phyloP scores from a whole-genome alignment of 2,329 filamentous ascomycete genomes.

The Phialocephala subalpina region DNA sequence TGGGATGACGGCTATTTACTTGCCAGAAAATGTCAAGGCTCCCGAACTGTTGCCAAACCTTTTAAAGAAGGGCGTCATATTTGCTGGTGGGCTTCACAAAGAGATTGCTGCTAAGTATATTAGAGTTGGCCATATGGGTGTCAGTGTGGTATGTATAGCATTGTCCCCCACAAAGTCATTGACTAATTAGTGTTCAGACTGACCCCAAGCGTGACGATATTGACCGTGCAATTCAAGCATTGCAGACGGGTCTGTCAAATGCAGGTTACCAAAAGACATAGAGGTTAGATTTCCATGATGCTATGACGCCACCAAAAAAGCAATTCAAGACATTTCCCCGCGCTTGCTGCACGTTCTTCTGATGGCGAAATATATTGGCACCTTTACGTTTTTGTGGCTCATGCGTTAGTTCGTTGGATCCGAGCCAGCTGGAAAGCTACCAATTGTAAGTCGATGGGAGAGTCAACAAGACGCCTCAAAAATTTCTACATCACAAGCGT shows the following conservation, averaged over 20 bases:
- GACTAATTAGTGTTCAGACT: conserved; percentile 54
- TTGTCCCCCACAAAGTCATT: conserved; percentile 5
- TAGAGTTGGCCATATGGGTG: conserved; percentile 97
- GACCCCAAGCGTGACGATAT: conserved; percentile 83
- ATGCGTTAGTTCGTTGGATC: not conserved
- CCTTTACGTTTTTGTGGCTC: not conserved
- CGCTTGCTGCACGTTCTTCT: conserved; percentile 3
- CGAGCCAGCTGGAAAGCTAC: not conserved
- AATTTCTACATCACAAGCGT: not conserved
- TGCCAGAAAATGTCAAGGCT: conserved; percentile 83
- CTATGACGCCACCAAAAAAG: conserved; percentile 17
- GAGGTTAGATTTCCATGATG: conserved; percentile 14
- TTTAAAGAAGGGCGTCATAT: conserved; percentile 87
- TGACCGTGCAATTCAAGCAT: conserved; percentile 80
- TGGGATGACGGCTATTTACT: conserved; percentile 97
- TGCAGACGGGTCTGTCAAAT: conserved; percentile 79
- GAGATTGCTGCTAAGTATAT: conserved; percentile 94
- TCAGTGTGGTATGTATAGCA: conserved; percentile 74
- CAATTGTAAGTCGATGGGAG: not conserved
- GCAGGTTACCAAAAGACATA: conserved; percentile 66
- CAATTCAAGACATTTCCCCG: conserved; percentile 20
- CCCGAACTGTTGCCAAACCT: conserved; percentile 87
- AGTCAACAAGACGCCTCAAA: not conserved
- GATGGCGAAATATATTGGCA: conserved; percentile 21
- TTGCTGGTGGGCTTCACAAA: conserved; percentile 95